These are phyloP conservation scores for Globisporangium alternatum DNA, from an alignment of 352 stramenopile species.

Conservation along the genomic window DNA sequence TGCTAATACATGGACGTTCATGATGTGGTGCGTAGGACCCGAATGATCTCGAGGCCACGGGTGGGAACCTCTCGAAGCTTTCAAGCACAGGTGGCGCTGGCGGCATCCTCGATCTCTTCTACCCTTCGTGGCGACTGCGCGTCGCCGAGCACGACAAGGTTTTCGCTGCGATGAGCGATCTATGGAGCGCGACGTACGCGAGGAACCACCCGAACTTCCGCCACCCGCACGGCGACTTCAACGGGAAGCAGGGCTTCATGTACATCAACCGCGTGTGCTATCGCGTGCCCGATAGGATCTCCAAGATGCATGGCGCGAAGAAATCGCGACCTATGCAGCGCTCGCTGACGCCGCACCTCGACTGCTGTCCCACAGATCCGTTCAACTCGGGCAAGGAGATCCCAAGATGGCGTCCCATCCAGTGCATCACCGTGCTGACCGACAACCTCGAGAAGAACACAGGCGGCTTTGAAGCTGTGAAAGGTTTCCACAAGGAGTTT, in stretches of 20 bases:
- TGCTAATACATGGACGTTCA: background rate
- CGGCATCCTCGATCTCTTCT: conserved; percentile 88
- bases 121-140: conserved; percentile 82
- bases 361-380: conserved; percentile 80
- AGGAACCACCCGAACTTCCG: conserved; percentile 50
- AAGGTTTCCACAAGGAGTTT: conserved; percentile 88
- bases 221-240: conserved; percentile 71
- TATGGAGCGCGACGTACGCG: conserved; percentile 81
- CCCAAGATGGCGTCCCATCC: conserved; percentile 85
- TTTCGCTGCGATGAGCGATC: conserved; percentile 79
- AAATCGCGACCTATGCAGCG: conserved; percentile 82
- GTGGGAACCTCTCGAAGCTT: conserved; percentile 68
- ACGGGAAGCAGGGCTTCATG: conserved; percentile 75
- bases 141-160: conserved; percentile 68
- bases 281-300: conserved; percentile 64
- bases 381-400: conserved; percentile 70
- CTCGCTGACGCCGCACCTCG: conserved; percentile 84
- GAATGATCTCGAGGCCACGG: conserved; percentile 58
- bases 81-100: conserved; percentile 87
- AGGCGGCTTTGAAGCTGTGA: conserved; percentile 84
- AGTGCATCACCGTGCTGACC: conserved; percentile 86
- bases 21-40: conserved; percentile 37
- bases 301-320: conserved; percentile 54
- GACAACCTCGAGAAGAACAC: conserved; percentile 62
- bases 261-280: conserved; percentile 89